Evolutionary conservation across 73 alveolate species (phyloP).

Genomic region (Tetrahymena elliotti): DNA sequence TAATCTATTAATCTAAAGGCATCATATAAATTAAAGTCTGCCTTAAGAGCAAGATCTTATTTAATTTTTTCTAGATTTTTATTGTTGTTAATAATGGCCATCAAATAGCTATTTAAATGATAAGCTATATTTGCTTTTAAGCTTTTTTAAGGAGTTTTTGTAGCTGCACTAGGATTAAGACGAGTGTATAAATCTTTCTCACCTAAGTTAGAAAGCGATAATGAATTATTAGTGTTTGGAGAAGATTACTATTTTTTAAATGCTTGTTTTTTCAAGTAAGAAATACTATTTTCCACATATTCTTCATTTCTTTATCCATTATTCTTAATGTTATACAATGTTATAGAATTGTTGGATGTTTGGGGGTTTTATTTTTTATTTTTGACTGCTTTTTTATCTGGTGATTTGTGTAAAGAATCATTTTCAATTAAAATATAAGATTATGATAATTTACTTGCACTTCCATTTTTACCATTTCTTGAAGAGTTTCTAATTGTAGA

Average conservation of each 20-base stretch:
- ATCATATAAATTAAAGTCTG: neutral
- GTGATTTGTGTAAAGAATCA: neutral
- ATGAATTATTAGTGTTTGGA: neutral
- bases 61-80: neutral
- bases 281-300: neutral
- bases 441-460: neutral
- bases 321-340: neutral
- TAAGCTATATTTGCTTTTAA: neutral
- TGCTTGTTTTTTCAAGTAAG: neutral
- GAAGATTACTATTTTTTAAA: neutral
- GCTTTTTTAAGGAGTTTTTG: neutral
- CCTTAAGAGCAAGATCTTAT: neutral
- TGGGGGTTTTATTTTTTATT: neutral
- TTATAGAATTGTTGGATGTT: neutral
- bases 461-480: neutral
- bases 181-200: neutral
- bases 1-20: neutral
- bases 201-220: neutral
- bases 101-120: neutral
- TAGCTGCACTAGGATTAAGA: neutral
- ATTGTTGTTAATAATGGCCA: neutral
- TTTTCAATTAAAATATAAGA: neutral
- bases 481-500: neutral
- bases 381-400: neutral
- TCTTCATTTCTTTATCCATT: neutral